Conservation (phyloP, 2,329 filamentous ascomycete genomes). For the Fusarium poae region DNA sequence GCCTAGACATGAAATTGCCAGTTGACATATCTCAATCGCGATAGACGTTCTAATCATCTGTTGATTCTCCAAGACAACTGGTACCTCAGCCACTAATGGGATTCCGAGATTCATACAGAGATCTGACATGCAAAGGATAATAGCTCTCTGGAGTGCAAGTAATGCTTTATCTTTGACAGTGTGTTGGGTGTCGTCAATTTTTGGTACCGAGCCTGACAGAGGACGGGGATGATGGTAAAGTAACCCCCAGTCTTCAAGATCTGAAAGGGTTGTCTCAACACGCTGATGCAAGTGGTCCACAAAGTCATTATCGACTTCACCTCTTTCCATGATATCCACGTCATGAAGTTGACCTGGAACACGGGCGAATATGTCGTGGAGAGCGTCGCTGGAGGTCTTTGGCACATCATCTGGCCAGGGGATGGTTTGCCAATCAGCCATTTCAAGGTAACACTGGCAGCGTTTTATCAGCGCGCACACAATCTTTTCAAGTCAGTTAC, state of each 20-base stretch:
- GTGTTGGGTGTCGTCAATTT: accelerated
- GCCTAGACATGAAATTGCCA: conserved; percentile 3
- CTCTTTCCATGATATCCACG: not conserved
- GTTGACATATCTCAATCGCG: conserved; percentile 22
- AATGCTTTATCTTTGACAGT: not conserved
- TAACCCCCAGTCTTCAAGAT: conserved; percentile 20
- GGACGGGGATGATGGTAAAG: conserved; percentile 11
- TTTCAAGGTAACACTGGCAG: conserved; percentile 15
- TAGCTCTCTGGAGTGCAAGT: conserved; percentile 15
- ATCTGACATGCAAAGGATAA: conserved; percentile 18
- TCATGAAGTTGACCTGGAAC: conserved; percentile 19
- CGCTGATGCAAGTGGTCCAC: not conserved
- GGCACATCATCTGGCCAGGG: not conserved
- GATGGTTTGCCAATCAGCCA: conserved; percentile 7
- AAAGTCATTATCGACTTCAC: not conserved
- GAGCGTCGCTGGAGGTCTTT: conserved; percentile 10
- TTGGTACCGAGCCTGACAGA: not conserved
- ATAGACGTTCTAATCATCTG: not conserved
- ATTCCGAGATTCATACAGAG: conserved; percentile 1
- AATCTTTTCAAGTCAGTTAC: conserved; percentile 1
- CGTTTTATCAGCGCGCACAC: conserved; percentile 12
- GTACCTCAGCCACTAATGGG: conserved; percentile 1
- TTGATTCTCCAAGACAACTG: not conserved
- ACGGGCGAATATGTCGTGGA: conserved; percentile 22
- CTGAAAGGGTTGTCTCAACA: not conserved